These are phyloP conservation scores for Mortierella sp. DNA, from an alignment of 371 early-diverging fungal genomes.

Conservation along the genomic window DNA sequence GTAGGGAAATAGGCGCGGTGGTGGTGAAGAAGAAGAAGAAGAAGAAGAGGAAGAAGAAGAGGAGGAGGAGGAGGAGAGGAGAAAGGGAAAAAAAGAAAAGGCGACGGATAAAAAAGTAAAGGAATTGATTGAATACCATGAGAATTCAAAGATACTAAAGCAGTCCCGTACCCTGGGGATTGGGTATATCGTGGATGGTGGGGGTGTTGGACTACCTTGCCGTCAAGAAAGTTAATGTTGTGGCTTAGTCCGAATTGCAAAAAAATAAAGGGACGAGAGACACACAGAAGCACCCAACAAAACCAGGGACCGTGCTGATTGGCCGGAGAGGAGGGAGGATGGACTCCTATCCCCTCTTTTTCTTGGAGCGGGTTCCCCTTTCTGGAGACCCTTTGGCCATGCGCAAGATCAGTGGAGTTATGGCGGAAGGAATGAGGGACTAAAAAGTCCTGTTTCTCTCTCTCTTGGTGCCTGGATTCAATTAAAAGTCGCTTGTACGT, in stretches of 20 bases:
- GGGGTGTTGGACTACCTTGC: no score
- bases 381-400: slow-evolving; percentile 16
- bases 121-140: not conserved
- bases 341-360: not conserved
- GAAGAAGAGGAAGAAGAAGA: not conserved
- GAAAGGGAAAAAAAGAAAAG: not conserved
- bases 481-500: no score
- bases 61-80: not conserved
- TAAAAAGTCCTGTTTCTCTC: not conserved
- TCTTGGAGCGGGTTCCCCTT: not conserved
- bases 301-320: slow-evolving; percentile 14
- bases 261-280: not conserved
- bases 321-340: not conserved
- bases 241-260: not conserved
- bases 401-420: not conserved
- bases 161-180: not conserved
- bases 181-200: not conserved
- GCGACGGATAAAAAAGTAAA: not conserved
- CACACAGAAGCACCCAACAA: not conserved
- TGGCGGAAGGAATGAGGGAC: not conserved
- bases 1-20: not conserved
- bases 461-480: not conserved
- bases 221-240: not conserved
- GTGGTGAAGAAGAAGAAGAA: not conserved
- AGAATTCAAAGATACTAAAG: not conserved